Conservation (phyloP, 345 rosid genomes). For the Eucalyptus polyanthemos region DNA sequence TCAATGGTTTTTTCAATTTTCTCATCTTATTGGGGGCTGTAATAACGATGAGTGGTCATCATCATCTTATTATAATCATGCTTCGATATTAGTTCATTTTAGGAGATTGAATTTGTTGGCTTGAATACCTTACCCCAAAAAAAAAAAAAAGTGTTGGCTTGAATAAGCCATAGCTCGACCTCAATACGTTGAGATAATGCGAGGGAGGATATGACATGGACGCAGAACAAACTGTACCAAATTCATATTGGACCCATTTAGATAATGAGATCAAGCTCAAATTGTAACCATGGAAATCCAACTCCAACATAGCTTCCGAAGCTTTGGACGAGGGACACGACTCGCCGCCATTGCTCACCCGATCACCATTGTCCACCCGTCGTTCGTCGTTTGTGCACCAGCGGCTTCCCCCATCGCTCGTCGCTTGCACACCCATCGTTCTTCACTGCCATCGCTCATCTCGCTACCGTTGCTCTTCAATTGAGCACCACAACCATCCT, state of each 20-base stretch:
- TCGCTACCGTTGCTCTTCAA: background rate
- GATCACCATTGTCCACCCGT: background rate
- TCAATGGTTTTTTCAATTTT: background rate
- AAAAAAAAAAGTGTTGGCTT: background rate
- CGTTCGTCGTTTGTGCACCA: background rate
- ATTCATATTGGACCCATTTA: background rate
- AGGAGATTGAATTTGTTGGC: background rate
- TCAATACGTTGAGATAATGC: background rate
- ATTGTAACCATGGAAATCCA: background rate
- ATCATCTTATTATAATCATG: background rate
- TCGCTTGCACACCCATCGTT: background rate
- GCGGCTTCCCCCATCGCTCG: background rate
- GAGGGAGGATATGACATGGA: background rate
- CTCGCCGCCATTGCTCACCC: background rate
- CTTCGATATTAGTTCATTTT: background rate
- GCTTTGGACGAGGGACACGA: background rate
- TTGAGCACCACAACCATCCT: background rate
- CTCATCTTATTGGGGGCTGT: background rate
- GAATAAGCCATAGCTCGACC: background rate
- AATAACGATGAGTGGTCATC: background rate
- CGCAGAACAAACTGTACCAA: background rate
- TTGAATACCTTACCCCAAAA: no score
- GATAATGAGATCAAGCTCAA: background rate
- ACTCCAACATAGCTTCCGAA: background rate
- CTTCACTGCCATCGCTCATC: background rate